Conservation (phyloP, 1,284 basidiomycete species). For the Irpex sp. region DNA sequence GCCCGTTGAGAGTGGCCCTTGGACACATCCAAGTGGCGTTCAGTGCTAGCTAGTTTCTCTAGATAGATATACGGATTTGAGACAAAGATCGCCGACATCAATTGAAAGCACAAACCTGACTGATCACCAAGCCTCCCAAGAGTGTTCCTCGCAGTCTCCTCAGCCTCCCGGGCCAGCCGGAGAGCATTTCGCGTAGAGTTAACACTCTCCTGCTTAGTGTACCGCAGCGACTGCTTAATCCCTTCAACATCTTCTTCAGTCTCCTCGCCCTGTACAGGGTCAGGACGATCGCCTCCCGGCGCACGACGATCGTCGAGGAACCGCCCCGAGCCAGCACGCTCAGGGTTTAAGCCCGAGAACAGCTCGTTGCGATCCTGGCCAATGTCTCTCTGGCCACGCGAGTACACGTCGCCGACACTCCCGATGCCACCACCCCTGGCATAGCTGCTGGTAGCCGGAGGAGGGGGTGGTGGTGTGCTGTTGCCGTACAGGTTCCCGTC, state of each 20-base stretch:
- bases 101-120: conserved; percentile 63
- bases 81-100: background rate
- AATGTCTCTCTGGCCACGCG: conserved; percentile 52
- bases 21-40: conserved; percentile 92
- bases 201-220: conserved; percentile 91
- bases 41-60: conserved; percentile 93
- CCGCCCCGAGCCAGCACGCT: conserved; percentile 50
- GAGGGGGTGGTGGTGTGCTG: conserved; percentile 27
- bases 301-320: conserved; percentile 59
- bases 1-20: conserved; percentile 89
- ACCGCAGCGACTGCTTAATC: conserved; percentile 91
- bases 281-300: conserved; percentile 20
- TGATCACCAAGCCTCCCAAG: conserved; percentile 89
- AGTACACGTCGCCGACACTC: conserved; percentile 58
- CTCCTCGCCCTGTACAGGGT: conserved; percentile 67
- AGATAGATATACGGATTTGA: background rate
- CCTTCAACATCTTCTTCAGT: conserved; percentile 96
- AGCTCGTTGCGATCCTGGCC: conserved; percentile 71
- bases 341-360: conserved; percentile 68
- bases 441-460: conserved; percentile 28
- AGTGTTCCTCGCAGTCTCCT: conserved; percentile 92
- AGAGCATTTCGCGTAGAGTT: conserved; percentile 91
- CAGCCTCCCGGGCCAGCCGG: conserved; percentile 89
- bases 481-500: conserved; percentile 51
- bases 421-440: conserved; percentile 44